These are phyloP conservation scores for Pseudonitzschia pungens DNA, from an alignment of 108 stramenopile genomes.

Conservation along the genomic window DNA sequence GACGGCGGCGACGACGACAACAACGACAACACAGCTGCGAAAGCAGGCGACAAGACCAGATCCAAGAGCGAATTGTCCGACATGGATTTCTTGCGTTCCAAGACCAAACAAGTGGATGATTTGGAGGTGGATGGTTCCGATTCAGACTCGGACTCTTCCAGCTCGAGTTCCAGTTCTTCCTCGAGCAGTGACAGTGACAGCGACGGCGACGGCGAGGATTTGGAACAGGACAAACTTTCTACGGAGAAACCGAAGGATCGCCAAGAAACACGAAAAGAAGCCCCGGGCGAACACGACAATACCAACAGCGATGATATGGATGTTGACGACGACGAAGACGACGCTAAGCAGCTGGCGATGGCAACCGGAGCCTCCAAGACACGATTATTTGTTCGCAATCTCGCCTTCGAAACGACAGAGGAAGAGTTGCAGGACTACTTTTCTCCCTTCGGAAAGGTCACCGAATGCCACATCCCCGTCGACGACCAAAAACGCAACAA, in stretches of 20 bases:
- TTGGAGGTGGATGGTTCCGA: constrained; percentile 42
- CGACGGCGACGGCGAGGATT: constrained; percentile 34
- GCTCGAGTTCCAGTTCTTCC: background rate
- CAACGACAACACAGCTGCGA: constrained; percentile 19
- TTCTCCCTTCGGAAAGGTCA: constrained; percentile 63
- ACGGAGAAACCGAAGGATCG: no score
- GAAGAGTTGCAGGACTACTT: constrained; percentile 90
- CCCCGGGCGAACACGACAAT: background rate
- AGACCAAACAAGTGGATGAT: constrained; percentile 55
- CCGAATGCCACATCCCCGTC: constrained; percentile 91
- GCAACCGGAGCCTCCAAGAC: constrained; percentile 27
- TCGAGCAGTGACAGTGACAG: background rate
- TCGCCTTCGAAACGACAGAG: constrained; percentile 90
- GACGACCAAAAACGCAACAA: constrained; percentile 88
- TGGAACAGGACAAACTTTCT: constrained; percentile 8
- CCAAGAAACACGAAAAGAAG: background rate
- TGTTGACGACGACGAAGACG: constrained; percentile 20
- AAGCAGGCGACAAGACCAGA: constrained; percentile 12
- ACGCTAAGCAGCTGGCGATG: constrained; percentile 18
- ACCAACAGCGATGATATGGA: constrained; percentile 20
- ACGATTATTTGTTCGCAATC: constrained; percentile 93
- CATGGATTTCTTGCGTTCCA: constrained; percentile 82
- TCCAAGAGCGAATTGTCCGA: constrained; percentile 41
- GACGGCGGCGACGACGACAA: constrained; percentile 27
- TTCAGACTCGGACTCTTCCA: background rate